Evolutionary conservation across 2,329 filamentous ascomycete species (phyloP).

Genomic region (Colletotrichum coccodes): DNA sequence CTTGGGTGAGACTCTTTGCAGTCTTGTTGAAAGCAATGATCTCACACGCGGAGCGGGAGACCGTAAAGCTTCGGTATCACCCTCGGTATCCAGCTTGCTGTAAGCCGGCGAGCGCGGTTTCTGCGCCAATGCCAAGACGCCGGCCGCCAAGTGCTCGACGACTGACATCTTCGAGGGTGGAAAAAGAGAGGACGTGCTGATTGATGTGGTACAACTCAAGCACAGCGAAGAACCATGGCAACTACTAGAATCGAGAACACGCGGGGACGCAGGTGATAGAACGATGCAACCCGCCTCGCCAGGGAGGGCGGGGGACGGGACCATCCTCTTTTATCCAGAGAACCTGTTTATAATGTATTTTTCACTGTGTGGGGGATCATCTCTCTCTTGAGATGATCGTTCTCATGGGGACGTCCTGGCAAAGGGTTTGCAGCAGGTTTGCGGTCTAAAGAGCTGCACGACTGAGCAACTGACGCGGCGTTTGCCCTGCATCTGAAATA

Average conservation of each 20-base stretch:
- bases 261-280: too few species aligned
- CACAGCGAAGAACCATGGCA: background rate
- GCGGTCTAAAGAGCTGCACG: background rate
- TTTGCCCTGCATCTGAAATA: conserved; percentile 2
- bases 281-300: too few species aligned
- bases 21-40: background rate
- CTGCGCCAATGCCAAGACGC: background rate
- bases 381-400: background rate
- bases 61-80: background rate
- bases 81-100: conserved; percentile 2
- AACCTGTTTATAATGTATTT: background rate
- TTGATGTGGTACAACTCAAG: background rate
- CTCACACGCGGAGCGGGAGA: background rate
- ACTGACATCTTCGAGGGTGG: background rate
- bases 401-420: too few species aligned
- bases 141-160: background rate
- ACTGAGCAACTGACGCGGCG: background rate
- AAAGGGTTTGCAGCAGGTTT: background rate
- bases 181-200: background rate
- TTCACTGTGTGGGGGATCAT: too few species aligned
- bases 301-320: background rate
- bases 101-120: background rate
- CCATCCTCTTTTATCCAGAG: background rate
- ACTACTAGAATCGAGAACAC: background rate
- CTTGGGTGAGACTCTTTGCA: background rate